Evolutionary conservation across 164 flowering plant species (phyloP).

Genomic region (Hamamelis virginiana): DNA sequence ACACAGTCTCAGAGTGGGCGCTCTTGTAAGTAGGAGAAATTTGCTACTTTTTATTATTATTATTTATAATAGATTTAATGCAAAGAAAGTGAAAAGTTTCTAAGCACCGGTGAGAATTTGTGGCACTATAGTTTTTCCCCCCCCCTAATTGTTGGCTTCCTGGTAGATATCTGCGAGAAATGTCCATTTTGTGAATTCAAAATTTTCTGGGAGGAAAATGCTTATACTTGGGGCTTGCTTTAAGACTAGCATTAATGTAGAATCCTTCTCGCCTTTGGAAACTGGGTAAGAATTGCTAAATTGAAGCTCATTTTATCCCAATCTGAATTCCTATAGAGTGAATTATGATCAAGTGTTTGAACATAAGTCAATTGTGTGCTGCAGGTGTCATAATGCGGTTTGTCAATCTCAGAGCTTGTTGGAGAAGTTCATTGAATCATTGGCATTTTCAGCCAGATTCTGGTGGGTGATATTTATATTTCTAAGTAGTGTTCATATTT

Average conservation of each 20-base stretch:
- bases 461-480: conserved; percentile 47
- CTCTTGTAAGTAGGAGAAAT: conserved; percentile 55
- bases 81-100: no score
- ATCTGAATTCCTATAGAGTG: neutral
- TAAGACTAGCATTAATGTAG: conserved; percentile 57
- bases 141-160: conserved; percentile 1
- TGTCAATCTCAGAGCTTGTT: conserved; percentile 47
- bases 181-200: conserved; percentile 70
- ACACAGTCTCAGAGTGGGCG: conserved; percentile 73
- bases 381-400: conserved; percentile 54
- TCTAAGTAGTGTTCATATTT: neutral
- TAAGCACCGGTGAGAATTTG: neutral
- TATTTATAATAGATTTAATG: no score
- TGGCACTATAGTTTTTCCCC: neutral
- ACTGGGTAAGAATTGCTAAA: conserved; percentile 43
- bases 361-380: conserved; percentile 12
- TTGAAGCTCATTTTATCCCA: neutral
- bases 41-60: neutral
- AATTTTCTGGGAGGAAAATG: conserved; percentile 64
- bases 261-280: conserved; percentile 66
- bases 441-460: conserved; percentile 71
- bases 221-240: conserved; percentile 79
- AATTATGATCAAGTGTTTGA: neutral
- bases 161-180: conserved; percentile 62
- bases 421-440: conserved; percentile 60